phyloP scores from a whole-genome alignment of 305 asterid species.

The Ilex paraguariensis region DNA sequence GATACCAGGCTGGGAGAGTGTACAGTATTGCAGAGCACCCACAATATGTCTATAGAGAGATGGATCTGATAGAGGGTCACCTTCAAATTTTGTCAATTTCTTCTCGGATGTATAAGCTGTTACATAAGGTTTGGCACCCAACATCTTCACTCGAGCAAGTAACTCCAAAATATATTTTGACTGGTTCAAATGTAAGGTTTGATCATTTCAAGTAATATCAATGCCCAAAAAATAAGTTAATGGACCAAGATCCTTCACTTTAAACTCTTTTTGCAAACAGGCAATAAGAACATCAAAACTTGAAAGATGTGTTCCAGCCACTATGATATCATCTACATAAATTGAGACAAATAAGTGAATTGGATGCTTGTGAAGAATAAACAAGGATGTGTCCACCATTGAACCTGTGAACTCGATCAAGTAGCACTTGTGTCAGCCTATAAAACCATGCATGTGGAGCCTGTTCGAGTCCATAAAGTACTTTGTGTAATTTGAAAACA shows the following conservation, averaged over 20 bases:
- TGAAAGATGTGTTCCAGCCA: background rate
- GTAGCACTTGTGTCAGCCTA: background rate
- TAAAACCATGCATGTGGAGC: background rate
- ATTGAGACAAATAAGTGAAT: background rate
- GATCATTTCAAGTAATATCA: background rate
- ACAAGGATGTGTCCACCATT: background rate
- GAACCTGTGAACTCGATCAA: background rate
- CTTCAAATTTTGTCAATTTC: no score
- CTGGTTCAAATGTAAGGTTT: background rate
- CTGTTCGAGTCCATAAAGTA: background rate
- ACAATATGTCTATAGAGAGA: background rate
- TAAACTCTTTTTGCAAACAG: background rate
- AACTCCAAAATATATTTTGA: background rate
- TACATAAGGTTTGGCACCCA: background rate
- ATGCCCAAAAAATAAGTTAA: no score
- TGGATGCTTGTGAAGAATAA: background rate
- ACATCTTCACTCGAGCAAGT: background rate
- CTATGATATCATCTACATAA: background rate
- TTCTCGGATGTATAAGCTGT: background rate
- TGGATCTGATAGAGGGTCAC: background rate
- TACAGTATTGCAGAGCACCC: background rate
- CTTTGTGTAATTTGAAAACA: no score
- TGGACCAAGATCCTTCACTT: no score
- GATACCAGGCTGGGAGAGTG: background rate
- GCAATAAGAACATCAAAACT: background rate